Percentiles rank a stretch among this genome's conserved stretches.
Evolutionary conservation across 345 rosid genomes (phyloP).

Genomic region (Schrenkiella parvula): DNA sequence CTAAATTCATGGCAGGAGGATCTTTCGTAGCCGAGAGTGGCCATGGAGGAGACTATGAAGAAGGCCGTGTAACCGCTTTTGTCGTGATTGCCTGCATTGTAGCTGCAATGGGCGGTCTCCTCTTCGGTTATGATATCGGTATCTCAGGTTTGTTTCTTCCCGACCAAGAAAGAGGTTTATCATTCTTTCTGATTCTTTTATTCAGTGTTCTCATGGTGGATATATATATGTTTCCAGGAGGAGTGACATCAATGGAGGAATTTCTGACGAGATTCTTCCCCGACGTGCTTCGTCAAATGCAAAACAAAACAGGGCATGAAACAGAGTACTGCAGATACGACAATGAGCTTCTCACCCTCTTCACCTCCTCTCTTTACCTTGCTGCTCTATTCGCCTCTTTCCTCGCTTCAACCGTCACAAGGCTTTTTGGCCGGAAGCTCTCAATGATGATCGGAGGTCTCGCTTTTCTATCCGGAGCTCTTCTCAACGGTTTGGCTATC

Average conservation of each 20-base stretch:
- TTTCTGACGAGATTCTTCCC: conserved; percentile 44
- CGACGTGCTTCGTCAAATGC: conserved; percentile 15
- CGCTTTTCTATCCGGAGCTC: conserved; percentile 38
- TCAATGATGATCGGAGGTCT: conserved; percentile 40
- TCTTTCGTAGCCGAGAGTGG: neutral
- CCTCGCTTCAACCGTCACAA: conserved; percentile 23
- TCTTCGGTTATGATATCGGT: conserved; percentile 48
- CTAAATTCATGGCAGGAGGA: conserved; percentile 14
- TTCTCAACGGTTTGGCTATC: conserved; percentile 40
- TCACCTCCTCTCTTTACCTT: conserved; percentile 46
- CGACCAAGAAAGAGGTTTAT: neutral
- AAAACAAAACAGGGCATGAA: neutral
- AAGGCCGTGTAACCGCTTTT: conserved; percentile 9
- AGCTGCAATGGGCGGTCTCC: conserved; percentile 42
- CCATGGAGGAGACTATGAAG: neutral
- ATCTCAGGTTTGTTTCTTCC: conserved; percentile 41
- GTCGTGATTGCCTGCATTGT: conserved; percentile 26
- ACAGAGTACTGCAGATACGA: conserved; percentile 42
- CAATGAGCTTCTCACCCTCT: conserved; percentile 38
- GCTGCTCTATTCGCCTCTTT: conserved; percentile 38
- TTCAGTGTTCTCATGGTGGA: neutral
- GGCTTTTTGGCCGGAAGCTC: conserved; percentile 32
- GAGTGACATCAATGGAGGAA: conserved; percentile 48
- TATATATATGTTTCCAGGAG: conserved; percentile 24
- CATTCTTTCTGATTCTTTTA: neutral